Evolutionary conservation across 2,329 filamentous ascomycete species (phyloP), one percentile per base, ranked within the genome.

Genomic region (Sporothrix luriei): DNA sequence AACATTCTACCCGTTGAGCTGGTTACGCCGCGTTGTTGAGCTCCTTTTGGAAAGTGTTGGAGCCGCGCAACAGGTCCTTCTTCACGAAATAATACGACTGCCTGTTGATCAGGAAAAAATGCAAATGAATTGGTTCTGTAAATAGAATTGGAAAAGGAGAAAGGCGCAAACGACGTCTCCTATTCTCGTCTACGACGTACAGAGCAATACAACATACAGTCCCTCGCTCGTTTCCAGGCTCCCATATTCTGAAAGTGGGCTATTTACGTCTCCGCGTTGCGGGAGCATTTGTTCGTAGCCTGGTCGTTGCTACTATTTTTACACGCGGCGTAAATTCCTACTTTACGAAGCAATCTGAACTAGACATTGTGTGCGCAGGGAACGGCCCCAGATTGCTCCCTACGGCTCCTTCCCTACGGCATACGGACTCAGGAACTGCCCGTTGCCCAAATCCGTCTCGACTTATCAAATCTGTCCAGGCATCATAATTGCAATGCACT

Each of bases 331-430:
- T 4, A 33, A 33, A 6, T 33, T 33, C 29, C 29, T 33, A 33
- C 29, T 33, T 4, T 33, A 33, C 33, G n/a, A n/a, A n/a, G n/a
- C n/a, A n/a, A n/a, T 33, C 33, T 33, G 33, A 33, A 33, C 33
- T 33, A 4, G 33, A 43, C 13, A 10, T 43, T 10, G 40, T 21
- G 26, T 24, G 24, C 33, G 13, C n/a, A n/a, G 57, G 14, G 57
- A 46, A 62, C 57, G 38, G 57, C 57, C 38, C 38, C 57, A 46
- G 26, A 61, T n/a, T 61, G 55, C 33, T 61, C 55, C 55, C 55
- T 61, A 59, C 43, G 24, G 55, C n/a, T 61, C 33, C 55, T 59
- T 55, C 24, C 19, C 54, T 4, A 24, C n/a, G 29, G 21, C n/a
- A 14, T 49, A n/a, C 46, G 48, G 48, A 21, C 4, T 55, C 55